Percentiles rank a stretch among this genome's conserved stretches.
These are phyloP conservation scores for Teunomyces stri DNA, from an alignment of 805 yeast genomes.

Conservation along the genomic window DNA sequence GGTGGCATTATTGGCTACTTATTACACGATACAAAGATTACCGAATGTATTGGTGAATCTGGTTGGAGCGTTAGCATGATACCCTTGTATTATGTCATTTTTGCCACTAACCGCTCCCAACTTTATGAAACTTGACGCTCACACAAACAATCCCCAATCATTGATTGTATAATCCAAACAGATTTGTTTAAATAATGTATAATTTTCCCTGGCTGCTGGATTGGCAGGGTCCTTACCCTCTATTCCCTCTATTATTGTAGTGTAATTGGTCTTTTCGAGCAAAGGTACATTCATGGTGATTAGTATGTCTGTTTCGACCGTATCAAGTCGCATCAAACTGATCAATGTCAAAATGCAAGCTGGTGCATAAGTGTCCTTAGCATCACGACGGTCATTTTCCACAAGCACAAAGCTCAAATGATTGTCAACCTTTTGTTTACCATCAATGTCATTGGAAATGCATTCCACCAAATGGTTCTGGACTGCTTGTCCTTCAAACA, in stretches of 20 bases:
- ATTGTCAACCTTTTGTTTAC: neutral
- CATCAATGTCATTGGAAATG: conserved; percentile 5
- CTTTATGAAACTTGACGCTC: neutral
- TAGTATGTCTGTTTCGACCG: conserved; percentile 58
- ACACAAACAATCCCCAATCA: conserved; percentile 48
- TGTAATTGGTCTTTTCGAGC: conserved; percentile 8
- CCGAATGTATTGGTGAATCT: conserved; percentile 9
- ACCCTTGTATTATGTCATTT: neutral
- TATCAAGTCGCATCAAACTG: conserved; percentile 53
- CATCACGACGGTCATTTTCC: conserved; percentile 11
- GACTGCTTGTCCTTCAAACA: conserved; percentile 30
- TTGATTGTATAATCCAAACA: conserved; percentile 35
- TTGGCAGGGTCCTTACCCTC: neutral
- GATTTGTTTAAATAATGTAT: conserved; percentile 22
- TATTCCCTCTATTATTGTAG: neutral
- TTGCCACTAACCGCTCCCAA: neutral
- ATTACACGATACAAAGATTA: conserved; percentile 13
- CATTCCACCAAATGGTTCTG: conserved; percentile 10
- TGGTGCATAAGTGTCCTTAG: conserved; percentile 11
- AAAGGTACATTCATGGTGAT: conserved; percentile 58
- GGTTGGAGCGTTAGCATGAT: neutral
- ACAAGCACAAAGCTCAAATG: conserved; percentile 6
- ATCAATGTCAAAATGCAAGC: conserved; percentile 45
- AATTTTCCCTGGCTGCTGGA: conserved; percentile 10
- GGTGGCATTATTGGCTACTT: conserved; percentile 12